Conservation (phyloP, 495 filamentous ascomycete genomes). For the Podospora didyma region DNA sequence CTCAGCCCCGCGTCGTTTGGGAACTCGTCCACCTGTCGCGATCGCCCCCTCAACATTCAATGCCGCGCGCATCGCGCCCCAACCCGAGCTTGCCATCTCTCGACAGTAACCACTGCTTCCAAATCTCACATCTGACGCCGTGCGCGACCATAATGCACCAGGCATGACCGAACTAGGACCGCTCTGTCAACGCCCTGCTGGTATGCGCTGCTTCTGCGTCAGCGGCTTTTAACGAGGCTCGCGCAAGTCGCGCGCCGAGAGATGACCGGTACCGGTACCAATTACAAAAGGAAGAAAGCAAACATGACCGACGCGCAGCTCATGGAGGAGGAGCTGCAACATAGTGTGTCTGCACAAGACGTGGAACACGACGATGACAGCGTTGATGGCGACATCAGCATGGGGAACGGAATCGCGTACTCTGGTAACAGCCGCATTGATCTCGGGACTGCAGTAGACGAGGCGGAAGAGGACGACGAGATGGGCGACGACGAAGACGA, state of each 20-base stretch:
- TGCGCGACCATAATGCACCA: constrained; percentile 6
- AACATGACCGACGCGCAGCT: constrained; percentile 46
- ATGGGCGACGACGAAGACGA: constrained; percentile 44
- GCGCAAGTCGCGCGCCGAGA: constrained; percentile 3
- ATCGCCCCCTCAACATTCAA: constrained; percentile 2
- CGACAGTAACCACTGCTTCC: background rate
- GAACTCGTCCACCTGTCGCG: constrained; percentile 3
- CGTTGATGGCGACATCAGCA: constrained; percentile 23
- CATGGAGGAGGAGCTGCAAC: constrained; percentile 49
- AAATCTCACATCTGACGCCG: background rate
- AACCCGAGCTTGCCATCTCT: background rate
- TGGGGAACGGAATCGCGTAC: constrained; percentile 33
- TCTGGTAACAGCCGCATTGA: constrained; percentile 36
- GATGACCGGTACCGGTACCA: background rate
- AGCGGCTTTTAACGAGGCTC: constrained; percentile 18
- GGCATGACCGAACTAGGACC: constrained; percentile 16
- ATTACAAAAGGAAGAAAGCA: constrained; percentile 9
- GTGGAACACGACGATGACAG: constrained; percentile 28
- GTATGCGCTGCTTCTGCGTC: constrained; percentile 16
- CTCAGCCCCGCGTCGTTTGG: constrained; percentile 10
- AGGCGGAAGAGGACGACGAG: constrained; percentile 48
- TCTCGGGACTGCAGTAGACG: constrained; percentile 47
- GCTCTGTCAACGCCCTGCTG: constrained; percentile 1
- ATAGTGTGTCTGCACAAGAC: constrained; percentile 44
- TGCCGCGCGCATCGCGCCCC: constrained; percentile 14